Evolutionary conservation across 2,329 filamentous ascomycete species (phyloP).

Genomic region (Diatrype stigma): DNA sequence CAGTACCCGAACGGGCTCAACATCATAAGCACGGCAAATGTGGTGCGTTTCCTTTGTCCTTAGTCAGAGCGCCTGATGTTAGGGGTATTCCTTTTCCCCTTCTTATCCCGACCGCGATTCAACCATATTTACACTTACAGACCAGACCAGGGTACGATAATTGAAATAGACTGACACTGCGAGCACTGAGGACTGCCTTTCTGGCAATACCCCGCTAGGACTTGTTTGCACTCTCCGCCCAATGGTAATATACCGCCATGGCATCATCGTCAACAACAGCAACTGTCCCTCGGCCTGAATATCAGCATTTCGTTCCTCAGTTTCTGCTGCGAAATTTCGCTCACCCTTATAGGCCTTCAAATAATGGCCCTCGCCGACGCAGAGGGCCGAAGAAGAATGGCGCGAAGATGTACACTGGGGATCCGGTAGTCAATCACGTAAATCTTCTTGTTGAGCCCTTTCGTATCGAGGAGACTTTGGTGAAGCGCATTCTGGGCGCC

Average conservation of each 20-base stretch:
- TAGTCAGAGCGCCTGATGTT: no score
- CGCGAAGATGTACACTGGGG: slow-evolving; percentile 12
- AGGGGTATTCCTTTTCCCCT: no score
- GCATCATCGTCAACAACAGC: background rate
- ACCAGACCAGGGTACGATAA: no score
- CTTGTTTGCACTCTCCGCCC: no score
- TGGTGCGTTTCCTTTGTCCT: no score
- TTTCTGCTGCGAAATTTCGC: slow-evolving; percentile 17
- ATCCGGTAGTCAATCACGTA: slow-evolving; percentile 22
- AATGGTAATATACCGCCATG: background rate
- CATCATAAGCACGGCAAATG: no score
- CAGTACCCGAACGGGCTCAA: no score
- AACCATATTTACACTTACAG: no score
- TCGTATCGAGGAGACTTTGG: slow-evolving; percentile 13
- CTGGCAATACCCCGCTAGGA: no score
- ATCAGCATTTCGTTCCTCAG: slow-evolving; percentile 19
- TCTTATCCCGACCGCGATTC: no score
- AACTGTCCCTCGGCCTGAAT: slow-evolving; percentile 4
- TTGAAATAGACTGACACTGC: no score
- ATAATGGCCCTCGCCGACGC: background rate
- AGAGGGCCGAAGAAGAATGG: slow-evolving; percentile 7
- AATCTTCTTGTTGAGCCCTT: slow-evolving; percentile 11
- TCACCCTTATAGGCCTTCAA: slow-evolving; percentile 9
- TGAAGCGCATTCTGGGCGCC: slow-evolving; percentile 19
- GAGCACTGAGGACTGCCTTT: no score